Evolutionary conservation across 2,329 filamentous ascomycete species (phyloP).

Genomic region (Colletotrichum viniferum): DNA sequence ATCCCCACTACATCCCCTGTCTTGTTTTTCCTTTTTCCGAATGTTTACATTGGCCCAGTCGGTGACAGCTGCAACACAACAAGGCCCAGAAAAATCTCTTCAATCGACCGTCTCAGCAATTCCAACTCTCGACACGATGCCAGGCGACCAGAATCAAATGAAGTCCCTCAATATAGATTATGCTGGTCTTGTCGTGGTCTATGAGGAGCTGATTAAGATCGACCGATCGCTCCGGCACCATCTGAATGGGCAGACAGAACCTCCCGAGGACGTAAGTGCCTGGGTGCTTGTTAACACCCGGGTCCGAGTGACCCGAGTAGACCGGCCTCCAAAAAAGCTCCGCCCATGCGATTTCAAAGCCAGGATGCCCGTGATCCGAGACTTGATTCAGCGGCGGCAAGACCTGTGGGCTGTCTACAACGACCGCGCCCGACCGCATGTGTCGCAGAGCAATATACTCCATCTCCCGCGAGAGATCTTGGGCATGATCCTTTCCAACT

Average conservation of each 20-base stretch:
- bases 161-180: neutral
- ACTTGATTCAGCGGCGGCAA: neutral
- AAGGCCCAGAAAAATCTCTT: neutral
- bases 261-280: neutral
- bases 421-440: neutral
- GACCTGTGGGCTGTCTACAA: neutral
- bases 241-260: neutral
- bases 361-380: neutral
- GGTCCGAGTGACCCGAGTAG: too few species aligned
- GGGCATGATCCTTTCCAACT: neutral
- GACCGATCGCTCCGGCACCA: neutral
- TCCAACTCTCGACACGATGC: neutral
- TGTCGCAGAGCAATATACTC: neutral
- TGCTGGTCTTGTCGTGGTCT: neutral
- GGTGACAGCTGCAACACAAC: neutral
- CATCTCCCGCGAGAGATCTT: neutral
- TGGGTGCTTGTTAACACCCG: neutral
- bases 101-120: neutral
- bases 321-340: too few species aligned
- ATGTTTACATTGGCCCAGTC: neutral
- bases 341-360: too few species aligned
- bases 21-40: neutral
- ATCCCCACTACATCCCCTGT: neutral
- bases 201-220: neutral
- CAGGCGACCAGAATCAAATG: too few species aligned